Percentiles rank a stretch among this genome's conserved stretches.
Evolutionary conservation across 2,329 filamentous ascomycete species (phyloP).

Genomic region (Juglanconis oblonga): DNA sequence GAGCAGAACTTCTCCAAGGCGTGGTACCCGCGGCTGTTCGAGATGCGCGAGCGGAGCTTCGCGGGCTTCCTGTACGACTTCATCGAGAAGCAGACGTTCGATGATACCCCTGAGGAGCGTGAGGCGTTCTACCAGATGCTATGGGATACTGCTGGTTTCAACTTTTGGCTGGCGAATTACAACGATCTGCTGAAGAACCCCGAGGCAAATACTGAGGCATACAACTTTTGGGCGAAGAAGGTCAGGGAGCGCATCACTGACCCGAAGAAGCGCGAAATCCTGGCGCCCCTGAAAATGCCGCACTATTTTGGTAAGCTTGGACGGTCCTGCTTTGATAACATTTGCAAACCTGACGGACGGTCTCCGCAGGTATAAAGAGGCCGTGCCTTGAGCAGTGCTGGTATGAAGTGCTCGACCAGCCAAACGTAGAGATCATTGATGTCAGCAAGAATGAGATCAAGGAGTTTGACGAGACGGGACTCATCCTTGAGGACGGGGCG

Average conservation of each 20-base stretch:
- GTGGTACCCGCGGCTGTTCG: slow-evolving; percentile 50
- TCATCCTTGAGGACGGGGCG: slow-evolving; percentile 37
- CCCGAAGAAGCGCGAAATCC: slow-evolving; percentile 43
- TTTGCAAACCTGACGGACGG: not conserved
- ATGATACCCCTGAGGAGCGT: slow-evolving; percentile 48
- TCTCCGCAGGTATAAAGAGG: slow-evolving; percentile 38
- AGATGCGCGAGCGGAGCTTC: slow-evolving; percentile 49
- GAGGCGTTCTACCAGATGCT: slow-evolving; percentile 45
- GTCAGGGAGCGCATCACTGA: slow-evolving; percentile 48
- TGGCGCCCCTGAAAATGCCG: slow-evolving; percentile 50
- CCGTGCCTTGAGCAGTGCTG: slow-evolving; percentile 41
- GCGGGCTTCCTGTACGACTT: slow-evolving; percentile 59
- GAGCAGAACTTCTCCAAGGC: slow-evolving; percentile 47
- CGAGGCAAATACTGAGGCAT: slow-evolving; percentile 50
- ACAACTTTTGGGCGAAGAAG: slow-evolving; percentile 55
- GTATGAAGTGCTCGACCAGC: slow-evolving; percentile 46
- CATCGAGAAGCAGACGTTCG: slow-evolving; percentile 51
- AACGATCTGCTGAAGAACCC: slow-evolving; percentile 45
- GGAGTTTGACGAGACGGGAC: slow-evolving; percentile 39
- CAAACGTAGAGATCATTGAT: slow-evolving; percentile 40
- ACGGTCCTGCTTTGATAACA: not conserved
- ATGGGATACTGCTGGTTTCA: slow-evolving; percentile 53
- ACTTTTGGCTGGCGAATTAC: slow-evolving; percentile 52
- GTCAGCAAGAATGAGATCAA: slow-evolving; percentile 38
- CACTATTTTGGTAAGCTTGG: slow-evolving; percentile 45